Conservation (phyloP, 140 eudicot species). For the Anethum foeniculum region DNA sequence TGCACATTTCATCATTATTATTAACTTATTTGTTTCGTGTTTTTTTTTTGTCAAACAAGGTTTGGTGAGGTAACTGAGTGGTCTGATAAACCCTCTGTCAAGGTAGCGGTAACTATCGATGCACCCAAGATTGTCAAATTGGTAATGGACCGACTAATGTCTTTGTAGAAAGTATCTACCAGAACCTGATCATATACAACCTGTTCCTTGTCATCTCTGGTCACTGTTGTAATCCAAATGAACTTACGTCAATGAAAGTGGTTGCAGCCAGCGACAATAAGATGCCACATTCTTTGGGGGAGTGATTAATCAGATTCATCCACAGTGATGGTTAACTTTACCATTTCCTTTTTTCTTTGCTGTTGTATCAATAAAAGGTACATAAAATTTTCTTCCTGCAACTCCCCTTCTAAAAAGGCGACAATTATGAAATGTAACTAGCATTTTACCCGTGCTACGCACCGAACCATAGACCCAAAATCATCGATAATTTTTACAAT, state of each 20-base stretch:
- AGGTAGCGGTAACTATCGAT: constrained; percentile 89
- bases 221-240: neutral
- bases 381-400: neutral
- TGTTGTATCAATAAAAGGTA: neutral
- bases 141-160: constrained; percentile 80
- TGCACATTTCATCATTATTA: neutral
- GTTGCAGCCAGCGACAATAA: neutral
- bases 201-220: neutral
- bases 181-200: neutral
- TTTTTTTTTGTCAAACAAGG: constrained; percentile 31
- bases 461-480: too few relatives aligned
- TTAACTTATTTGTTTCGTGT: neutral
- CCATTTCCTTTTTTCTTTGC: neutral
- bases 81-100: constrained; percentile 69
- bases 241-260: neutral
- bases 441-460: too few relatives aligned
- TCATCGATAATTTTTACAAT: too few relatives aligned
- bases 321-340: neutral
- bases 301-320: neutral
- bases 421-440: neutral
- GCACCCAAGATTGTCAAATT: constrained; percentile 54
- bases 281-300: neutral
- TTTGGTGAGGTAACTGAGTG: constrained; percentile 79
- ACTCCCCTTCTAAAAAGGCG: neutral
- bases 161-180: constrained; percentile 22